Conservation (phyloP, 352 stramenopile species). For the Phytophthora podocarpi region DNA sequence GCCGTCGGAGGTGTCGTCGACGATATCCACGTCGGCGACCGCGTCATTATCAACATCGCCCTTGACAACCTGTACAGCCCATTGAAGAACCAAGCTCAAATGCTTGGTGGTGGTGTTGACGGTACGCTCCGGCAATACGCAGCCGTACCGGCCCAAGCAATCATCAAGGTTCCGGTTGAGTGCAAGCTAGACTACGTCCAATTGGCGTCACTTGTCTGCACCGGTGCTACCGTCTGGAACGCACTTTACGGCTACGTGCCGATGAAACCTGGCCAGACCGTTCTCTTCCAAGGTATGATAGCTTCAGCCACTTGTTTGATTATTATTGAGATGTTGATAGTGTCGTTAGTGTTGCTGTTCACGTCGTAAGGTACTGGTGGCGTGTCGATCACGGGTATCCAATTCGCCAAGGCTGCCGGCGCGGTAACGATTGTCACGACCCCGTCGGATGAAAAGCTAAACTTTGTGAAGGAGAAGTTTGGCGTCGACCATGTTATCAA, state of each 20-base stretch:
- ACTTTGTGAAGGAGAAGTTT: constrained; percentile 36
- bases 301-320: too few relatives aligned
- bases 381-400: constrained; percentile 34
- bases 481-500: constrained; percentile 39
- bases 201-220: constrained; percentile 34
- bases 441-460: constrained; percentile 29
- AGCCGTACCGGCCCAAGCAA: constrained; percentile 20
- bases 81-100: constrained; percentile 17
- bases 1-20: constrained; percentile 21
- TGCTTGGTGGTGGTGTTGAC: constrained; percentile 32
- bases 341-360: too few relatives aligned
- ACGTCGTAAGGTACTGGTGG: constrained; percentile 34
- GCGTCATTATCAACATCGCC: constrained; percentile 36
- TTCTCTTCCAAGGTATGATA: constrained; percentile 31
- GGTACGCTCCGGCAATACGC: constrained; percentile 35
- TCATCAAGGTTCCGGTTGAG: constrained; percentile 32
- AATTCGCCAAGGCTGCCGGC: constrained; percentile 39
- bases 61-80: constrained; percentile 29
- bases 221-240: constrained; percentile 37
- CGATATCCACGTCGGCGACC: constrained; percentile 23
- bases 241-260: constrained; percentile 31
- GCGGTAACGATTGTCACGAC: constrained; percentile 41
- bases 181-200: constrained; percentile 31
- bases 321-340: too few relatives aligned
- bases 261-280: constrained; percentile 23